Evolutionary conservation across 78 protist species (phyloP).

Genomic region (Dictyostelium brefeldianum): DNA sequence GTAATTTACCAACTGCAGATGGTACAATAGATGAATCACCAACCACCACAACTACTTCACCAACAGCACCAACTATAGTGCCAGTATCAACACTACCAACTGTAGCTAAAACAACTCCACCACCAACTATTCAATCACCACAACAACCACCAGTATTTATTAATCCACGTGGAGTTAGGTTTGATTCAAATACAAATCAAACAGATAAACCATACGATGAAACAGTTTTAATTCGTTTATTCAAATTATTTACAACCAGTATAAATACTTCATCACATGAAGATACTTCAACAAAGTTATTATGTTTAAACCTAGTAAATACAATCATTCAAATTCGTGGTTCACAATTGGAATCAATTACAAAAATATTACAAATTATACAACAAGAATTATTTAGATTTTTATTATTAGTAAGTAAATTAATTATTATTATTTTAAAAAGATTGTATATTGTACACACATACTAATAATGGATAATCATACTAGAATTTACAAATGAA

Average conservation of each 20-base stretch:
- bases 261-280: conserved; percentile 10
- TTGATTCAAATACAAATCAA: conserved; percentile 13
- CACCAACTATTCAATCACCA: background rate
- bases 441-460: too few relatives aligned
- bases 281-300: conserved; percentile 8
- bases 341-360: conserved; percentile 5
- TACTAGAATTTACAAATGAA: conserved; percentile 55
- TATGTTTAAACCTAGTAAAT: conserved; percentile 43
- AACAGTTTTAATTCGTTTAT: conserved; percentile 32
- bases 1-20: conserved; percentile 38
- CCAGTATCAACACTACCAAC: conserved; percentile 3
- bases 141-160: conserved; percentile 1
- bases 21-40: background rate
- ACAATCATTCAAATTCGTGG: conserved; percentile 58
- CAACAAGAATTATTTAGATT: conserved; percentile 62
- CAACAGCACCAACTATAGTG: background rate
- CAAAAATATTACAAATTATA: conserved; percentile 15
- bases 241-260: conserved; percentile 21
- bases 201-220: conserved; percentile 62
- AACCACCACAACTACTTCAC: background rate
- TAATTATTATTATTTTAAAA: background rate
- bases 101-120: background rate
- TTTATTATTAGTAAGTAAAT: conserved; percentile 37
- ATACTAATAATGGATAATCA: too few relatives aligned
- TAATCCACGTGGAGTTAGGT: conserved; percentile 20